A percentile compares a stretch with the other conserved stretches of the same genome.
Conservation (phyloP, 2,329 filamentous ascomycete species). For the Fusarium algeriense region DNA sequence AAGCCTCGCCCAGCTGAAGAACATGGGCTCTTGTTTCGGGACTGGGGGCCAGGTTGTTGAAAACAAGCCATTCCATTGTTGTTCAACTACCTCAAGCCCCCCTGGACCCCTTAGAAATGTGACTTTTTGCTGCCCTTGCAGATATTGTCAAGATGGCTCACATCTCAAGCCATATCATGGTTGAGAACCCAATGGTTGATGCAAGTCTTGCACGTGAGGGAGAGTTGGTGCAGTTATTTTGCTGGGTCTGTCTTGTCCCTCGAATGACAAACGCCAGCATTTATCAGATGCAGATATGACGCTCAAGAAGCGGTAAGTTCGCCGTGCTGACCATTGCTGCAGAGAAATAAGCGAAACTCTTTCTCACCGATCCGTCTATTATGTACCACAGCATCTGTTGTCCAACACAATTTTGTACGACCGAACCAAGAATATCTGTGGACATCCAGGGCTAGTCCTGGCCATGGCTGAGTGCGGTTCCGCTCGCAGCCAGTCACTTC, state of each 20-base stretch:
- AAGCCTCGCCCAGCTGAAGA: slow-evolving; percentile 23
- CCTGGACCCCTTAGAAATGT: background rate
- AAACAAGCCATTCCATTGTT: slow-evolving; percentile 31
- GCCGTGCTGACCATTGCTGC: slow-evolving; percentile 9
- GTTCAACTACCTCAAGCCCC: background rate
- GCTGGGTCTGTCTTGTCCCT: slow-evolving; percentile 26
- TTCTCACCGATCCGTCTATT: slow-evolving; percentile 13
- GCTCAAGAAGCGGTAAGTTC: background rate
- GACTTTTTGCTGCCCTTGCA: background rate
- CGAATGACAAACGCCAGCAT: slow-evolving; percentile 2
- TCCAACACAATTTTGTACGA: slow-evolving; percentile 18
- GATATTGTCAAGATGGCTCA: background rate
- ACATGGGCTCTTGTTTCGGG: slow-evolving; percentile 31
- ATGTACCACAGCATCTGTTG: slow-evolving; percentile 10
- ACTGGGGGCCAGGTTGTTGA: slow-evolving; percentile 21
- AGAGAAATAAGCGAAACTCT: slow-evolving; percentile 22
- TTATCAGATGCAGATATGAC: slow-evolving; percentile 7
- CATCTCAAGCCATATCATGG: background rate
- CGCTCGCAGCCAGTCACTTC: slow-evolving; percentile 14
- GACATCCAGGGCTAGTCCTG: background rate
- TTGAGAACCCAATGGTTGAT: background rate
- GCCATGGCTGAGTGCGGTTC: slow-evolving; percentile 25
- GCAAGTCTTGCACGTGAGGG: slow-evolving; percentile 24
- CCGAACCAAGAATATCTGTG: slow-evolving; percentile 10
- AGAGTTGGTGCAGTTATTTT: slow-evolving; percentile 26